phyloP scores from a whole-genome alignment of 2,329 filamentous ascomycete genomes.

The Seiridium unicorne region DNA sequence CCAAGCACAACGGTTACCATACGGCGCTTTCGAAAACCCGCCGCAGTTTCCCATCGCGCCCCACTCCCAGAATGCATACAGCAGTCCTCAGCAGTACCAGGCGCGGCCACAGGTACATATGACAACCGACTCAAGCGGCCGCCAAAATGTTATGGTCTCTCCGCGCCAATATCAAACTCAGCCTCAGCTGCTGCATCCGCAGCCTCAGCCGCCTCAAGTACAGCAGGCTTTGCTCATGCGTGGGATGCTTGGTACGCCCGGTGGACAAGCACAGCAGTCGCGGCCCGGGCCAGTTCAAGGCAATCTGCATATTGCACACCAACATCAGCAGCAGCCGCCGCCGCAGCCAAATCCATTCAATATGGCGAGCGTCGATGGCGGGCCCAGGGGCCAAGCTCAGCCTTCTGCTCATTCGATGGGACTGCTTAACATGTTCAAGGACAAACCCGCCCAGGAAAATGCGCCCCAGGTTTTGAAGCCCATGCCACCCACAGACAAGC shows the following conservation, averaged over 20 bases:
- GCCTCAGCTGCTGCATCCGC: slow-evolving; percentile 40
- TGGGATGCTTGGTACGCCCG: slow-evolving; percentile 34
- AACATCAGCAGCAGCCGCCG: slow-evolving; percentile 21
- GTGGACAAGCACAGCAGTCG: slow-evolving; percentile 21
- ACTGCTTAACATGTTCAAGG: slow-evolving; percentile 41
- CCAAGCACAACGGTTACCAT: slow-evolving; percentile 43
- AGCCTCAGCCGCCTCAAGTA: slow-evolving; percentile 54
- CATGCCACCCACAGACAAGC: slow-evolving; percentile 30
- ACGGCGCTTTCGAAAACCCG: slow-evolving; percentile 43
- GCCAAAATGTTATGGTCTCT: slow-evolving; percentile 14
- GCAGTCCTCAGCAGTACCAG: slow-evolving; percentile 18
- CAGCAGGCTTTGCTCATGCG: slow-evolving; percentile 50
- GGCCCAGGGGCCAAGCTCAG: slow-evolving; percentile 14
- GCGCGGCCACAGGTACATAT: slow-evolving; percentile 24
- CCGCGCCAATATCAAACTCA: slow-evolving; percentile 27
- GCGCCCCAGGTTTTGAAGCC: background rate
- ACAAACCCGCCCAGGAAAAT: slow-evolving; percentile 22
- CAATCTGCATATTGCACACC: slow-evolving; percentile 13
- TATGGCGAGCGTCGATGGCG: slow-evolving; percentile 10
- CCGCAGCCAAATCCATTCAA: slow-evolving; percentile 1
- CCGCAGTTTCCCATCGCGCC: slow-evolving; percentile 47
- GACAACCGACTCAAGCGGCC: slow-evolving; percentile 16
- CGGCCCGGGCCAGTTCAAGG: slow-evolving; percentile 16
- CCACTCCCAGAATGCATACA: background rate
- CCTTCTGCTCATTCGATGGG: slow-evolving; percentile 26